These are phyloP conservation scores for Endocalyx cinctus DNA, from an alignment of 2,329 filamentous ascomycete genomes.

Conservation along the genomic window DNA sequence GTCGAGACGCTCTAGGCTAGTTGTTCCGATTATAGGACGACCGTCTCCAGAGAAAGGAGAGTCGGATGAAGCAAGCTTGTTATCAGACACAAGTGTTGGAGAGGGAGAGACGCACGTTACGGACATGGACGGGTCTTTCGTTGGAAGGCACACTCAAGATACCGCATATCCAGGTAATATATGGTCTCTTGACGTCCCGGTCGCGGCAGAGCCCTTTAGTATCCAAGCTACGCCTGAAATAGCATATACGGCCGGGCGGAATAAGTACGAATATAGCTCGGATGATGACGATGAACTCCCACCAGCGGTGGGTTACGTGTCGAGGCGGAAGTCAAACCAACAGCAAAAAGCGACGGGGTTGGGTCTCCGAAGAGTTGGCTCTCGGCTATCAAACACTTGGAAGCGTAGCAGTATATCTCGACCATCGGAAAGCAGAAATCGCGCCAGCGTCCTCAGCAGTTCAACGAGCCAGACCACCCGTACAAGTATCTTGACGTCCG, in stretches of 20 bases:
- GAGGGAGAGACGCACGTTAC: constrained; percentile 16
- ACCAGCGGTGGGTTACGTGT: constrained; percentile 12
- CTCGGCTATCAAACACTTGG: constrained; percentile 22
- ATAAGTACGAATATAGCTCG: constrained; percentile 18
- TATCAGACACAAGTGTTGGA: constrained; percentile 25
- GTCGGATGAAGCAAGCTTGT: constrained; percentile 20
- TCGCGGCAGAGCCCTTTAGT: constrained; percentile 21
- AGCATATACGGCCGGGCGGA: constrained; percentile 19
- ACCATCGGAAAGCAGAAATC: constrained; percentile 12
- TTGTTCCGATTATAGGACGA: constrained; percentile 5
- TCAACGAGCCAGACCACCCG: constrained; percentile 21
- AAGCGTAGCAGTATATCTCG: constrained; percentile 17
- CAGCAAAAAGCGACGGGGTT: constrained; percentile 11
- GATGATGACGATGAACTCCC: constrained; percentile 19
- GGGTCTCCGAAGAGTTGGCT: constrained; percentile 13
- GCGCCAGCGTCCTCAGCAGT: constrained; percentile 19
- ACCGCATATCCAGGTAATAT: constrained; percentile 8
- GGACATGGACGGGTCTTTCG: constrained; percentile 12
- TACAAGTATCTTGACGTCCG: constrained; percentile 26
- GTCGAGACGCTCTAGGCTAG: constrained; percentile 14
- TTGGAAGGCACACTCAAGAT: constrained; percentile 7
- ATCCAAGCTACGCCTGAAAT: constrained; percentile 27
- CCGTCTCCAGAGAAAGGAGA: constrained; percentile 5
- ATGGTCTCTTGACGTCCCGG: constrained; percentile 16
- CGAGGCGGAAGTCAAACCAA: constrained; percentile 11